phyloP scores from a whole-genome alignment of 257 asterid species.

The Gentiana dahurica region DNA sequence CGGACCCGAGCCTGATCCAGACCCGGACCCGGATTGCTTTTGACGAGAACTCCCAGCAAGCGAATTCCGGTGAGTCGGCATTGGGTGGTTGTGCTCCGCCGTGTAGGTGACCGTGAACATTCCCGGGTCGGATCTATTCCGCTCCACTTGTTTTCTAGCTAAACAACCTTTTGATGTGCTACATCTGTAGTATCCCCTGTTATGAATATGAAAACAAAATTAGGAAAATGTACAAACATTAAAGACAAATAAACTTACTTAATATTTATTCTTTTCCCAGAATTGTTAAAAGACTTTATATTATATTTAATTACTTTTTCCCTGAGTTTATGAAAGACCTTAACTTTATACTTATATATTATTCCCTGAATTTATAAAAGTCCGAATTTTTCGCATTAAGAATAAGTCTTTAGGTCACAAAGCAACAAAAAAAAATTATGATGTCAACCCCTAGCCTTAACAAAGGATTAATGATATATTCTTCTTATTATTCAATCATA shows the following conservation, averaged over 20 bases:
- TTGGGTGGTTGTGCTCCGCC: conserved; percentile 86
- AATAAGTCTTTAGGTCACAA: no score
- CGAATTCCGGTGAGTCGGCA: conserved; percentile 86
- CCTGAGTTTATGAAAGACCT: no score
- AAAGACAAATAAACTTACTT: not conserved
- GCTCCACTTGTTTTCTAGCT: conserved; percentile 96
- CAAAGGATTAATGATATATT: no score
- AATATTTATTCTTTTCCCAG: not conserved
- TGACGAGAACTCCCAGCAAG: conserved; percentile 84
- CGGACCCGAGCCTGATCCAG: conserved; percentile 34
- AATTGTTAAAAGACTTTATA: not conserved
- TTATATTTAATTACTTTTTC: no score
- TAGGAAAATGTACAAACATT: not conserved
- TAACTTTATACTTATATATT: no score
- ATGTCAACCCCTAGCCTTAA: no score
- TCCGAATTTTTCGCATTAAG: no score
- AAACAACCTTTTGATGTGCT: conserved; percentile 87
- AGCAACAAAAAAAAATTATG: no score
- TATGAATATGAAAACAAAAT: conserved; percentile 6
- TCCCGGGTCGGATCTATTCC: conserved; percentile 88
- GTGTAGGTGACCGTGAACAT: conserved; percentile 86
- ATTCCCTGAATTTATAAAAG: no score
- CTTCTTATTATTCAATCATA: no score
- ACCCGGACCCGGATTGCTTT: conserved; percentile 33
- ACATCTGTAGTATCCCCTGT: conserved; percentile 92